Evolutionary conservation across 768 basidiomycete genomes (phyloP).

Genomic region (Nidularia pulvinata): DNA sequence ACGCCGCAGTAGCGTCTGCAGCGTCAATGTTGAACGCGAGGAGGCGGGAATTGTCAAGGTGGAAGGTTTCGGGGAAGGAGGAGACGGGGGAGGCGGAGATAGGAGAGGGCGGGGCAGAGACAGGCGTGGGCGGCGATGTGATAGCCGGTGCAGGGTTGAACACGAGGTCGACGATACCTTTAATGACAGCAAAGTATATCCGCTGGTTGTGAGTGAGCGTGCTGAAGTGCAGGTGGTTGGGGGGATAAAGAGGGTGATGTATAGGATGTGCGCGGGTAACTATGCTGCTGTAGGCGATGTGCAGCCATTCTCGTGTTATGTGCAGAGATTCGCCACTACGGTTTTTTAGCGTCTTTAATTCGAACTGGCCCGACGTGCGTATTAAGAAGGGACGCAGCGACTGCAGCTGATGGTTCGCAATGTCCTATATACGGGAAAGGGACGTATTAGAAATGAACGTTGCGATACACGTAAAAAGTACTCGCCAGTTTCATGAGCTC

Average conservation of each 20-base stretch:
- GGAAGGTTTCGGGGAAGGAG: conserved; percentile 69
- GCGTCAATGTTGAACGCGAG: conserved; percentile 68
- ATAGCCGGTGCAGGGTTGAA: conserved; percentile 45
- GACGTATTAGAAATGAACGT: conserved; percentile 1
- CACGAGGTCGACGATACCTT: conserved; percentile 64
- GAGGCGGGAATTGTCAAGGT: conserved; percentile 77
- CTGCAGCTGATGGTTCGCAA: conserved; percentile 95
- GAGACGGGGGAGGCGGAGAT: conserved; percentile 21
- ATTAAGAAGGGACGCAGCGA: conserved; percentile 91
- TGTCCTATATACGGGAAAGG: conserved; percentile 56
- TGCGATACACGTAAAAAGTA: conserved; percentile 15
- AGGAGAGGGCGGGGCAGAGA: conserved; percentile 11
- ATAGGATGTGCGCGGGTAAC: conserved; percentile 35
- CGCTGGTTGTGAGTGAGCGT: conserved; percentile 50
- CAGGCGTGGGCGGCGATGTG: conserved; percentile 27
- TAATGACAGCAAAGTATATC: conserved; percentile 54
- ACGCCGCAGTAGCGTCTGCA: conserved; percentile 70
- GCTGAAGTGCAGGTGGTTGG: conserved; percentile 38
- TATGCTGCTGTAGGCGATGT: conserved; percentile 46
- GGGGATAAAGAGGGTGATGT: conserved; percentile 40
- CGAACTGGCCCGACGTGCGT: conserved; percentile 77
- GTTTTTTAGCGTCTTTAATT: conserved; percentile 74
- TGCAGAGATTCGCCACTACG: conserved; percentile 50
- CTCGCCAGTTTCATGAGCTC: conserved; percentile 95
- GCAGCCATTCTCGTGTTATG: conserved; percentile 68